Evolutionary conservation across 345 rosid genomes (phyloP).

Genomic region (Psidium friedrichsthalianum): DNA sequence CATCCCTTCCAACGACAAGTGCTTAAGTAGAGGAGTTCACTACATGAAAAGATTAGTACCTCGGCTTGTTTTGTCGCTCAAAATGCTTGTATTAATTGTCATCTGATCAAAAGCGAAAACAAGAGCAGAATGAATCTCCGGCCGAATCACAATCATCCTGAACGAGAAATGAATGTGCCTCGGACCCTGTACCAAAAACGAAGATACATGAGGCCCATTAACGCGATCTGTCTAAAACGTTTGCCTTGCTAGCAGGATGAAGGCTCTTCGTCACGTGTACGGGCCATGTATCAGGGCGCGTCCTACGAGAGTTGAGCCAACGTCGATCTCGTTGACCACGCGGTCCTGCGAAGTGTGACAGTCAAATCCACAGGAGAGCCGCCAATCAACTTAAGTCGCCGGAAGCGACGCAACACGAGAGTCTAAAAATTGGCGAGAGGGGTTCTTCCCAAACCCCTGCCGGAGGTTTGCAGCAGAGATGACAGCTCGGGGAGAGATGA

Average conservation of each 20-base stretch:
- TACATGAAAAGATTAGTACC: not conserved
- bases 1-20: not conserved
- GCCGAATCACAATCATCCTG: not conserved
- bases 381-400: not conserved
- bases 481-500: not conserved
- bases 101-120: too few species aligned
- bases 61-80: not conserved
- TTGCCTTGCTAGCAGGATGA: not conserved
- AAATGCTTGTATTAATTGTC: too few species aligned
- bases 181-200: not conserved
- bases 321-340: not conserved
- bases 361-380: not conserved
- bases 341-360: fast-evolving
- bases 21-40: not conserved
- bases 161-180: not conserved
- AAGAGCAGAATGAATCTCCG: not conserved
- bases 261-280: not conserved
- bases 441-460: not conserved
- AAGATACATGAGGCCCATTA: not conserved
- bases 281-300: not conserved
- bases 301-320: not conserved
- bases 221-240: not conserved
- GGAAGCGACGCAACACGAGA: not conserved
- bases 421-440: not conserved
- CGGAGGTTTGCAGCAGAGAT: not conserved